Conservation (phyloP, 768 basidiomycete genomes). For the Mycena leptocephala region DNA sequence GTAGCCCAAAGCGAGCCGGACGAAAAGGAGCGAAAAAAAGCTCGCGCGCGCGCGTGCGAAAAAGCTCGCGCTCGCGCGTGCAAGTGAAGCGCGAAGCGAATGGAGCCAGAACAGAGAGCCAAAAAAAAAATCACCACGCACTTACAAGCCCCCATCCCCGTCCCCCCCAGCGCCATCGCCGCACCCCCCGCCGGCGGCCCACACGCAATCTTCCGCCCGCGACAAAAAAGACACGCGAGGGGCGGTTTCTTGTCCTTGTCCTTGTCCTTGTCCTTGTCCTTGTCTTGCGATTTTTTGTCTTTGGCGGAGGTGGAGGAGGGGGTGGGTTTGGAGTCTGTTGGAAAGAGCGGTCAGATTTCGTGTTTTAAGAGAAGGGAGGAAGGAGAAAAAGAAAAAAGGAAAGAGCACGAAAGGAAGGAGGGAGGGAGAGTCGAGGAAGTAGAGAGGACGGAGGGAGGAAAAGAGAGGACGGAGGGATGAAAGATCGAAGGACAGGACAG, state of each 20-base stretch:
- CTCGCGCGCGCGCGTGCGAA: background rate
- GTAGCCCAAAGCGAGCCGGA: too few species aligned
- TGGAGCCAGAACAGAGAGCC: too few species aligned
- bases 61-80: background rate
- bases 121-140: constrained; percentile 53
- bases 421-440: too few species aligned
- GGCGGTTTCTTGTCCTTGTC: constrained; percentile 66
- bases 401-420: too few species aligned
- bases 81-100: background rate
- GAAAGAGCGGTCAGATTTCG: background rate
- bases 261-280: background rate
- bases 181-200: constrained; percentile 59
- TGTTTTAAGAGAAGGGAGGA: too few species aligned
- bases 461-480: too few species aligned
- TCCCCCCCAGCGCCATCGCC: constrained; percentile 62
- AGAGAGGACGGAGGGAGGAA: too few species aligned
- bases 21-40: too few species aligned
- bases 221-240: constrained; percentile 77
- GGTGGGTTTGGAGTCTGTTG: too few species aligned
- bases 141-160: constrained; percentile 70
- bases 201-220: constrained; percentile 80
- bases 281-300: background rate
- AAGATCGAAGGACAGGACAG: too few species aligned
- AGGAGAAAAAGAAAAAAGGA: too few species aligned
- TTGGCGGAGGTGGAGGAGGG: too few species aligned